Evolutionary conservation across 441 rosid species (phyloP), one percentile per base, ranked within the genome.

Genomic region (Arabidopsis hybrid): DNA sequence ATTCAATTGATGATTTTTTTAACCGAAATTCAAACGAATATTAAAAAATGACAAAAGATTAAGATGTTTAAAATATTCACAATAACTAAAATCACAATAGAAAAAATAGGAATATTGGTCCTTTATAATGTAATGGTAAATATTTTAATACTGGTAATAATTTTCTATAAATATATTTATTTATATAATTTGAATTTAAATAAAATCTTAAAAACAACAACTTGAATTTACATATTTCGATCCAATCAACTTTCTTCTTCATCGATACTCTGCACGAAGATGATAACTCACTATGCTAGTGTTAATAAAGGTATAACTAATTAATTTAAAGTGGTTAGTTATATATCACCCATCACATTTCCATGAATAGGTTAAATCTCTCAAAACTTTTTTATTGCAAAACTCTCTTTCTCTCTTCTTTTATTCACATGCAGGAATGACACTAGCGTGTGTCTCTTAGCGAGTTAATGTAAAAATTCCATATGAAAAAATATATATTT

Each of bases 391-490:
- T 52, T 36, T 67, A 60, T 49, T 67, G 3, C 52, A 32, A 16
- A 39, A 18, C 14, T 70, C 6, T 59, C 0, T 35, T 8, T 58
- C 26, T 4, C 6, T 58, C 39, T 39, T 50, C 36, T 52, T 74
- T 51, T 69, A 46, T 56, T 64, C 80, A 70, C 76, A 76, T 76
- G 80, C 72, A 49, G 13, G 75, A 70, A 58, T 57, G 76, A 58
- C 71, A 58, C 61, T 49, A 18, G 29, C 13, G 8, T 67, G 46
- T 76, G 67, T 71, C 72, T 10, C 35, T 40, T 67, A 39, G 72
- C 12, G 72, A 70, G 71, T 76, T 65, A 64, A 57, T 57, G 67
- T 57, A 50, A 60, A 57, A 65, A 53, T 40, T 65, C 49, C 61
- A 65, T 39, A 53, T n/a, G 36, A 40, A 46, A 60, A 74, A n/a